phyloP scores from a whole-genome alignment of 1,284 basidiomycete genomes.

The Boletus semigastroideus region DNA sequence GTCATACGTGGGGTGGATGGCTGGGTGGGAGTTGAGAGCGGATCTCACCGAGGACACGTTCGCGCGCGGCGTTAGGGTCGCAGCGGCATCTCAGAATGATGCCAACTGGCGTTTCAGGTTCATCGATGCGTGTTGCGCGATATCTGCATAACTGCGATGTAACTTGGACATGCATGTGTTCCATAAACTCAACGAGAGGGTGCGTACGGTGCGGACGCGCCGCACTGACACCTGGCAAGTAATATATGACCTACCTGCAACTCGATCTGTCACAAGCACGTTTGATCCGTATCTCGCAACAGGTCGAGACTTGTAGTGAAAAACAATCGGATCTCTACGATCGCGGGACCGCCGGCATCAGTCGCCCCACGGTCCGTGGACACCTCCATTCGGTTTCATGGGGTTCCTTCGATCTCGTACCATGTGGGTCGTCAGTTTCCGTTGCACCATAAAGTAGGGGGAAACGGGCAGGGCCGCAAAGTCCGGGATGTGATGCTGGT shows the following conservation, averaged over 20 bases:
- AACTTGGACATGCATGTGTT: slow-evolving; percentile 7
- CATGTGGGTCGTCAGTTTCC: slow-evolving; percentile 26
- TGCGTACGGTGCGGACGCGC: not conserved
- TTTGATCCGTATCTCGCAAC: not conserved
- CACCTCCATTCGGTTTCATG: slow-evolving; percentile 6
- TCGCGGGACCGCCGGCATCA: slow-evolving; percentile 13
- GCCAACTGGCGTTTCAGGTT: slow-evolving; percentile 17
- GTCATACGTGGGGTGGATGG: slow-evolving; percentile 4
- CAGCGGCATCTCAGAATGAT: slow-evolving; percentile 2
- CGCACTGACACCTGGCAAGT: not conserved
- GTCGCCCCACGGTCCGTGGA: not conserved
- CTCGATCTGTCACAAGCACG: not conserved
- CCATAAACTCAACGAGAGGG: not conserved
- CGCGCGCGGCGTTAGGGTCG: slow-evolving; percentile 23
- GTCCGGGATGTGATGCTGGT: slow-evolving; percentile 25
- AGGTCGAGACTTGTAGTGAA: not conserved
- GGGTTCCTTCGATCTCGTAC: slow-evolving; percentile 12
- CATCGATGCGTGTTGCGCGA: slow-evolving; percentile 6
- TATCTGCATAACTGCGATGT: slow-evolving; percentile 7
- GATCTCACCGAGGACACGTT: slow-evolving; percentile 26
- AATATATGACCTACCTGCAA: not conserved
- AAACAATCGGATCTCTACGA: slow-evolving; percentile 6
- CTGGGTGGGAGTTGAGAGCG: slow-evolving; percentile 26
- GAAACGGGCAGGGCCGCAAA: slow-evolving; percentile 21
- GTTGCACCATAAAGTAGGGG: slow-evolving; percentile 3